Conservation (phyloP, 805 yeast species). For the Candida ulmi region DNA sequence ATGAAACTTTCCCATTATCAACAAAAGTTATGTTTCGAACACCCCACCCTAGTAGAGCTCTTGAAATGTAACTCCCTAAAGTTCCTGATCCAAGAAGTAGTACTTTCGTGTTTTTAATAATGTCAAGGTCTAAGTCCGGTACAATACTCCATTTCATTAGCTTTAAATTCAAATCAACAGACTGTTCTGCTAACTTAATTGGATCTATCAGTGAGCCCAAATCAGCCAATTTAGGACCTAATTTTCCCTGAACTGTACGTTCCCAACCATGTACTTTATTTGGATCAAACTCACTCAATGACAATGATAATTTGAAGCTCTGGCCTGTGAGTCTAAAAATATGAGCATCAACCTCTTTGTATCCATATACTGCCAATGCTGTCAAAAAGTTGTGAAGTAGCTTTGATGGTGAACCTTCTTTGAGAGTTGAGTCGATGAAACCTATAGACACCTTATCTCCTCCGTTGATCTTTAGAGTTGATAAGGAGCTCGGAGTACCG, state of each 20-base stretch:
- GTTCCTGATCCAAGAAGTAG: constrained; percentile 95
- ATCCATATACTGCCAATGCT: constrained; percentile 33
- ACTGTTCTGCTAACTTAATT: constrained; percentile 75
- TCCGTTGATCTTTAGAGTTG: constrained; percentile 15
- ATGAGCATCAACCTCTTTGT: constrained; percentile 29
- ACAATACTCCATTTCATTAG: constrained; percentile 96
- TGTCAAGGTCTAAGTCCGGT: constrained; percentile 71
- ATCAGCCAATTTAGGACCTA: constrained; percentile 82
- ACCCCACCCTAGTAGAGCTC: constrained; percentile 94
- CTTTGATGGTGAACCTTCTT: constrained; percentile 39
- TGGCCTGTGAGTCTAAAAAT: constrained; percentile 32
- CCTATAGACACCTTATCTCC: constrained; percentile 21
- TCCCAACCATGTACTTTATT: constrained; percentile 80
- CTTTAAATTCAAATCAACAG: constrained; percentile 84
- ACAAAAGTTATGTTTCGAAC: constrained; percentile 80
- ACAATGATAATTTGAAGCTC: constrained; percentile 25
- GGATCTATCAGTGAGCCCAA: constrained; percentile 81
- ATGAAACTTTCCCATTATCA: constrained; percentile 84
- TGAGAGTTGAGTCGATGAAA: constrained; percentile 34
- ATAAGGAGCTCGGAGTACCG: constrained; percentile 9
- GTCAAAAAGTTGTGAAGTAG: constrained; percentile 56
- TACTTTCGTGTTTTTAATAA: constrained; percentile 54
- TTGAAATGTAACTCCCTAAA: constrained; percentile 83
- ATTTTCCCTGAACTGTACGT: constrained; percentile 61
- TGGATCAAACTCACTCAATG: constrained; percentile 11